These are phyloP conservation scores for Colletotrichum sp. DNA, from an alignment of 2,329 filamentous ascomycete genomes.

Conservation along the genomic window DNA sequence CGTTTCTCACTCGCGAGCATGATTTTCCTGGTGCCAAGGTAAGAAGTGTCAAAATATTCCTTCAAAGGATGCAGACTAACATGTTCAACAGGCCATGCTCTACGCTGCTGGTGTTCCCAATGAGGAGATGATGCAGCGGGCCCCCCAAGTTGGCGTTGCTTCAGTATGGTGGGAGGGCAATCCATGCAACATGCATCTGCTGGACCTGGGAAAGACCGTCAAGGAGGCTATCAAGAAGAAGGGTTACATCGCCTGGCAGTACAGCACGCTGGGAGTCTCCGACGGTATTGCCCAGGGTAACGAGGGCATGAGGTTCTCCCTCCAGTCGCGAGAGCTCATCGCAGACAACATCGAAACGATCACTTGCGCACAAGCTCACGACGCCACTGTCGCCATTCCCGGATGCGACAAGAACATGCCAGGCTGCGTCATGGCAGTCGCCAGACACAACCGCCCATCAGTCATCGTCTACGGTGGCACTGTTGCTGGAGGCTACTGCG, in stretches of 20 bases:
- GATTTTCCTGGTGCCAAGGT: slow-evolving; percentile 3
- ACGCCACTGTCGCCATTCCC: slow-evolving; percentile 91
- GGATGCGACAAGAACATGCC: slow-evolving; percentile 99
- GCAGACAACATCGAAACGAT: slow-evolving; percentile 94
- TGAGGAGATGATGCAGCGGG: slow-evolving; percentile 83
- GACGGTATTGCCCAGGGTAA: slow-evolving; percentile 96
- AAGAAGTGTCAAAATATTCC: background rate
- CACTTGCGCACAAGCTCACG: slow-evolving; percentile 89
- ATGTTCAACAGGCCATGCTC: slow-evolving; percentile 77
- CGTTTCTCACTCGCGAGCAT: background rate
- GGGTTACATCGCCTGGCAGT: slow-evolving; percentile 95
- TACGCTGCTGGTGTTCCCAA: slow-evolving; percentile 91
- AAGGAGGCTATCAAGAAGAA: slow-evolving; percentile 82
- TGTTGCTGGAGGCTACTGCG: slow-evolving; percentile 83
- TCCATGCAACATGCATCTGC: slow-evolving; percentile 75
- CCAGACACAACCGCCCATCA: slow-evolving; percentile 90
- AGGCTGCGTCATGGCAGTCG: slow-evolving; percentile 87
- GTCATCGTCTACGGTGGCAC: slow-evolving; percentile 96
- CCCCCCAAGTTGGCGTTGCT: slow-evolving; percentile 88
- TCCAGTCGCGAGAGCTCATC: slow-evolving; percentile 90
- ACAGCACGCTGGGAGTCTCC: slow-evolving; percentile 87
- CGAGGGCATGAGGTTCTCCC: slow-evolving; percentile 92
- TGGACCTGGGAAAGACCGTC: slow-evolving; percentile 86
- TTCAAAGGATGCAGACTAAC: background rate
- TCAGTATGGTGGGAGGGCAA: slow-evolving; percentile 99